phyloP scores from a whole-genome alignment of 2,329 filamentous ascomycete species.

The Apiospora malaysiana region DNA sequence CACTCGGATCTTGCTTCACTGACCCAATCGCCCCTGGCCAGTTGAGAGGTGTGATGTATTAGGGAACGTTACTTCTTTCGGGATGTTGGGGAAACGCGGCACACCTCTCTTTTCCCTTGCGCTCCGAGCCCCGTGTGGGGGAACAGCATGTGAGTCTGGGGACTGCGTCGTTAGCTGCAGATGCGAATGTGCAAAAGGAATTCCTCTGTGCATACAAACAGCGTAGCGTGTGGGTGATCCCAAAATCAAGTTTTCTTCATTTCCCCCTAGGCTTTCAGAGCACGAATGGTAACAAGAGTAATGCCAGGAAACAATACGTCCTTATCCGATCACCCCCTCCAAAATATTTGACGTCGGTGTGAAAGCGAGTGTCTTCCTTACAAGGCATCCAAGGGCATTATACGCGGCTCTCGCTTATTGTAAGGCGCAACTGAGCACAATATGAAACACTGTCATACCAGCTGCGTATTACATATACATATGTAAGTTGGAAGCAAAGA shows the following conservation, averaged over 20 bases:
- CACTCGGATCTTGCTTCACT: background rate
- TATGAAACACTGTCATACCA: background rate
- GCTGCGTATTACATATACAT: background rate
- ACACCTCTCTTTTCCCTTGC: background rate
- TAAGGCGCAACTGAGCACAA: background rate
- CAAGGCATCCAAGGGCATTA: background rate
- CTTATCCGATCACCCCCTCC: background rate
- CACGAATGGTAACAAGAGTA: background rate
- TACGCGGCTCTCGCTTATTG: background rate
- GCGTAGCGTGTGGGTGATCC: background rate
- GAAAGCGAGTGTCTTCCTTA: background rate
- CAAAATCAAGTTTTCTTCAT: background rate
- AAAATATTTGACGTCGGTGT: background rate
- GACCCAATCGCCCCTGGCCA: background rate
- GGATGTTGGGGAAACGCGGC: slow-evolving; percentile 9
- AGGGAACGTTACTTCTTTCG: background rate
- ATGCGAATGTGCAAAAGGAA: background rate
- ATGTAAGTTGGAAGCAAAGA: background rate
- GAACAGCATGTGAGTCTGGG: slow-evolving; percentile 8
- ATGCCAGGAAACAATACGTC: background rate
- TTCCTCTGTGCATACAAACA: background rate
- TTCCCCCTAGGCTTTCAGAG: background rate
- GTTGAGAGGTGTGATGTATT: background rate
- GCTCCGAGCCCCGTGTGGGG: background rate
- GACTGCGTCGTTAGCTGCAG: background rate